phyloP scores from a whole-genome alignment of 1,284 basidiomycete species.

The Chalciporus sp. region DNA sequence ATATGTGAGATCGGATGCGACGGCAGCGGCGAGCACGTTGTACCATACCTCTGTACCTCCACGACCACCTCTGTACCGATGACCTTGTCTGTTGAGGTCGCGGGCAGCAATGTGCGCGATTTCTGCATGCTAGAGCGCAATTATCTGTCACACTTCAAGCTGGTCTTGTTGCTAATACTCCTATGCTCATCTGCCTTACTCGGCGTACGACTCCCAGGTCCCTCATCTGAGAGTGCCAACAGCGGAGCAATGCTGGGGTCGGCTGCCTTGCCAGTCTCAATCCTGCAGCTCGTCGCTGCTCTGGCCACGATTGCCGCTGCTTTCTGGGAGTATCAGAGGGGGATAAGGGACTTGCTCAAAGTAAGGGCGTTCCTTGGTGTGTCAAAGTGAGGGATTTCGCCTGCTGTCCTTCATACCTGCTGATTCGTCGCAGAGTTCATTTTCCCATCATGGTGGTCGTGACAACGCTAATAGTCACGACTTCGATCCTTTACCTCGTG shows the following conservation, averaged over 20 bases:
- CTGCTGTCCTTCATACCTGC: slow-evolving; percentile 13
- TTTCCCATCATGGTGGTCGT: slow-evolving; percentile 52
- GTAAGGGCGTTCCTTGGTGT: slow-evolving; percentile 61
- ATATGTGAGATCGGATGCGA: too few relatives aligned
- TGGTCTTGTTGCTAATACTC: slow-evolving; percentile 63
- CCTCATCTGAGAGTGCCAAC: slow-evolving; percentile 10
- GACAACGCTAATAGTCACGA: slow-evolving; percentile 50
- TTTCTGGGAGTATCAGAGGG: slow-evolving; percentile 63
- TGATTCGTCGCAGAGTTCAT: slow-evolving; percentile 46
- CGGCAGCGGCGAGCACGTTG: too few relatives aligned
- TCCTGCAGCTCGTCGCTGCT: slow-evolving; percentile 50
- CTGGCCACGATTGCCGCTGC: slow-evolving; percentile 58
- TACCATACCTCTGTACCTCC: background rate
- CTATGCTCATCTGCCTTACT: slow-evolving; percentile 66
- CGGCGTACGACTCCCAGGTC: slow-evolving; percentile 54
- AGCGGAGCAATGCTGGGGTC: slow-evolving; percentile 13
- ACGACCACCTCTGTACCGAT: slow-evolving; percentile 8
- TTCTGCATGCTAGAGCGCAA: slow-evolving; percentile 78
- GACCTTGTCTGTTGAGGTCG: slow-evolving; percentile 34
- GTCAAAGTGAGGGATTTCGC: slow-evolving; percentile 50
- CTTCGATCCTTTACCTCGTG: slow-evolving; percentile 50
- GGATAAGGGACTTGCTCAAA: slow-evolving; percentile 54
- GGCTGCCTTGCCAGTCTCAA: slow-evolving; percentile 33
- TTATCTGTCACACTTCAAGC: slow-evolving; percentile 63
- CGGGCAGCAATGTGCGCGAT: slow-evolving; percentile 59